Evolutionary conservation across 306 rosid species (phyloP), one percentile per base, ranked within the genome.

Genomic region (Pterocarpus macrocarpus): DNA sequence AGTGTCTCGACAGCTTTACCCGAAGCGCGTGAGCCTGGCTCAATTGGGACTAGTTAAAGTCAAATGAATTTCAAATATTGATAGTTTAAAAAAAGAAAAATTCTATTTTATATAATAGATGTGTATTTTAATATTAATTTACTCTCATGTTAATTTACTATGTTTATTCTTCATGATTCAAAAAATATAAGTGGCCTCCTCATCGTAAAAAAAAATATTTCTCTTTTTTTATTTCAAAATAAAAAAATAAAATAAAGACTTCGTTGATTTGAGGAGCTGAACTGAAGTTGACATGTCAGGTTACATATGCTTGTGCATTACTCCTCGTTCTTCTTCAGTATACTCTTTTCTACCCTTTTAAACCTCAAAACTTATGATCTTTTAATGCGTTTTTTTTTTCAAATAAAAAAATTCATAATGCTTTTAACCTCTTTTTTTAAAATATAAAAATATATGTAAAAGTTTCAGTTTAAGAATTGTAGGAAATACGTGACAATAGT

Each of bases 401-500:
- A 7, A 7, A 39, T 4, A 39, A 39, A 39, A 39, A 39, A 43
- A 43, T 5, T 1, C 47, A 43, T 5, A 43, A 43, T 43, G 8
- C 47, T 22, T 22, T 22, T 22, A 22, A 22, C 1, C 0, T 22
- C 1, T 22, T 22, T 22, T 22, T 22, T 22, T 22, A 22, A 13
- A 52, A 55, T 5, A 55, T 55, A n/a, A 53, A 4, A 14, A 55
- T 55, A 4, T 55, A 7, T 17, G 17, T n/a, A 16, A 32, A 15
- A 41, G 28, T 5, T 56, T 39, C n/a, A 73, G n/a, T 39, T 30
- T 41, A 7, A 61, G 34, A 44, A 57, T 74, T 30, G 9, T 15
- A 28, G 1, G 53, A 22, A 67, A 64, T 79, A 82, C 70, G 86
- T 81, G 84, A 69, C 80, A 78, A 44, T 0, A 22, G 28, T 22